phyloP scores from a whole-genome alignment of 306 rosid species.

The Sicyos baderoa region DNA sequence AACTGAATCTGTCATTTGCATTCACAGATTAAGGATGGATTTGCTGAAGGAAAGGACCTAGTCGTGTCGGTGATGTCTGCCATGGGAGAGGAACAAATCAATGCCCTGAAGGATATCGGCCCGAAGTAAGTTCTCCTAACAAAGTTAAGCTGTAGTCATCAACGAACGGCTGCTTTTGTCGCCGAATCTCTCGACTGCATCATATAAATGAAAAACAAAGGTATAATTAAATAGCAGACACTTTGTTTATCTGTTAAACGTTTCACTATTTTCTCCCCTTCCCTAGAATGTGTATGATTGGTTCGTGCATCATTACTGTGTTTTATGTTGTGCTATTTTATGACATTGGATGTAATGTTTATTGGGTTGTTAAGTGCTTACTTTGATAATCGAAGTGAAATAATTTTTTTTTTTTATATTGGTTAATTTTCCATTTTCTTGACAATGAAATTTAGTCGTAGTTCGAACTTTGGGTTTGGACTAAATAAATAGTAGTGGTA shows the following conservation, averaged over 20 bases:
- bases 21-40: slow-evolving; percentile 30
- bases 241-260: slow-evolving; percentile 16
- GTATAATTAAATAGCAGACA: slow-evolving; percentile 16
- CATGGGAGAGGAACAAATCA: slow-evolving; percentile 35
- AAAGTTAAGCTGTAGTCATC: too few relatives aligned
- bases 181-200: background rate
- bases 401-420: background rate
- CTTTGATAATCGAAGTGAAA: slow-evolving; percentile 13
- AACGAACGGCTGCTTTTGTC: background rate
- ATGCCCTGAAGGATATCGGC: slow-evolving; percentile 36
- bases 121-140: slow-evolving; percentile 9
- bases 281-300: slow-evolving; percentile 12
- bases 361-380: slow-evolving; percentile 15
- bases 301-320: slow-evolving; percentile 18
- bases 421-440: too few relatives aligned
- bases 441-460: too few relatives aligned
- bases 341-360: slow-evolving; percentile 19
- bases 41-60: slow-evolving; percentile 31
- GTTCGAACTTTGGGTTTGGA: too few relatives aligned
- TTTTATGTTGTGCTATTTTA: slow-evolving; percentile 19
- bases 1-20: too few relatives aligned
- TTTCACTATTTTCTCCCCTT: background rate
- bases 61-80: slow-evolving; percentile 35
- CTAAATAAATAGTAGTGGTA: too few relatives aligned
- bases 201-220: background rate